Conservation (phyloP, 1,284 basidiomycete genomes). For the Papiliotrema fonsecae region DNA sequence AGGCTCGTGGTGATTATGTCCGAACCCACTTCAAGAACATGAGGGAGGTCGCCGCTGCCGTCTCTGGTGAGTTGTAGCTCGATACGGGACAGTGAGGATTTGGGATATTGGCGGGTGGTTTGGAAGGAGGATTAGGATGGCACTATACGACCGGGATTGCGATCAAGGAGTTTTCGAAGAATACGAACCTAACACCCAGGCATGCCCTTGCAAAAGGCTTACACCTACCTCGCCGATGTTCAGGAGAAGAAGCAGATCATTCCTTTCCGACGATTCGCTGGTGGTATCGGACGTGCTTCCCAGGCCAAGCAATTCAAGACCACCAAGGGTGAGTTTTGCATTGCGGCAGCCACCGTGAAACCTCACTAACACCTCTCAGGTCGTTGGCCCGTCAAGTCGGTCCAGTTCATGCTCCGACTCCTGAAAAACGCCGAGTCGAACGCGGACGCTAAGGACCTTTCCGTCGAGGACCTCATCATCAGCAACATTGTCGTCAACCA, state of each 20-base stretch:
- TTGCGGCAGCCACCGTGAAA: neutral
- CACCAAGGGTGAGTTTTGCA: slow-evolving; percentile 73
- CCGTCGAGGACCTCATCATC: slow-evolving; percentile 86
- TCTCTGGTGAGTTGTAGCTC: slow-evolving; percentile 62
- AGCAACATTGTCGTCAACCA: slow-evolving; percentile 98
- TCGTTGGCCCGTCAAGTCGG: slow-evolving; percentile 99
- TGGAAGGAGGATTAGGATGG: slow-evolving; percentile 47
- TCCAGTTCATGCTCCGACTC: slow-evolving; percentile 89
- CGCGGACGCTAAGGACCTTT: slow-evolving; percentile 95
- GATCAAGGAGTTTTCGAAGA: neutral
- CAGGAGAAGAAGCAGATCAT: slow-evolving; percentile 95
- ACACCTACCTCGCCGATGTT: slow-evolving; percentile 90
- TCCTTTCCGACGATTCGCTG: slow-evolving; percentile 94
- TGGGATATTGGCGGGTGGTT: too few species aligned
- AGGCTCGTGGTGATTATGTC: slow-evolving; percentile 92
- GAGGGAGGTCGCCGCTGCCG: slow-evolving; percentile 85
- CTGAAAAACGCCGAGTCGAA: slow-evolving; percentile 99
- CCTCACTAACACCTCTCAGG: slow-evolving; percentile 57
- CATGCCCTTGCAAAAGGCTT: slow-evolving; percentile 92
- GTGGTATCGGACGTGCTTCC: slow-evolving; percentile 93
- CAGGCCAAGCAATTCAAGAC: slow-evolving; percentile 98
- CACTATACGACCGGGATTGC: slow-evolving; percentile 13
- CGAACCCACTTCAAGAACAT: slow-evolving; percentile 99
- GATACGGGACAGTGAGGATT: neutral
- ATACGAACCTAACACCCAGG: slow-evolving; percentile 57